A percentile compares a stretch with the other conserved stretches of the same genome.
Conservation (phyloP, 2,329 filamentous ascomycete genomes). For the Dendrostoma leiphaemia region DNA sequence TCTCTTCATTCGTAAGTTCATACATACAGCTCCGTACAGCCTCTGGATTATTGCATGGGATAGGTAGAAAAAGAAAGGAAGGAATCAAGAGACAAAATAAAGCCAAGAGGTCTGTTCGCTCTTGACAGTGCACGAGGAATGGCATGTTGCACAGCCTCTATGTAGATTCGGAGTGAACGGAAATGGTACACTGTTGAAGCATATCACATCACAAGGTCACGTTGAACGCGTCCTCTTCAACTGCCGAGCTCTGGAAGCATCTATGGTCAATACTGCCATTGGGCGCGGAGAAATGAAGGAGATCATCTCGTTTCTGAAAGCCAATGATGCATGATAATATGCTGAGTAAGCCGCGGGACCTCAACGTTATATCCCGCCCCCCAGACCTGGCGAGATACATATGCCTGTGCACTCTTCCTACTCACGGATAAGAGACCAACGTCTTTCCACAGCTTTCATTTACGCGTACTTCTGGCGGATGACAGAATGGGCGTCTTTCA, state of each 20-base stretch:
- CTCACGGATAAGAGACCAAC: too few species aligned
- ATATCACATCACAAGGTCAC: neutral
- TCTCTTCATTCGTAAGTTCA: neutral
- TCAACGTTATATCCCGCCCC: too few species aligned
- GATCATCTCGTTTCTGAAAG: too few species aligned
- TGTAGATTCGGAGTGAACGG: neutral
- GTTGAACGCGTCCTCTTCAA: too few species aligned
- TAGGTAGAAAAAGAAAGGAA: conserved; percentile 23
- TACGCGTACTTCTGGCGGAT: neutral
- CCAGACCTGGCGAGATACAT: too few species aligned
- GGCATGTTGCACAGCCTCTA: neutral
- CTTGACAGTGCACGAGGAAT: neutral
- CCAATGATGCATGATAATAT: too few species aligned
- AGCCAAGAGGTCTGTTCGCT: conserved; percentile 23
- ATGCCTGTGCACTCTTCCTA: too few species aligned
- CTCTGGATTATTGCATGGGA: conserved; percentile 19
- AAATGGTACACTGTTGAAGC: neutral
- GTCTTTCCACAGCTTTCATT: too few species aligned
- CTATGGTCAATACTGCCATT: too few species aligned
- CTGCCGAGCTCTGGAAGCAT: too few species aligned
- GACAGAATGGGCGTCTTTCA: neutral
- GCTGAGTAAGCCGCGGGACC: too few species aligned
- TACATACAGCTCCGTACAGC: neutral
- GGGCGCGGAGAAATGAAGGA: too few species aligned
- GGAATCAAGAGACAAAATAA: conserved; percentile 23